Evolutionary conservation across 2,329 filamentous ascomycete genomes (phyloP).

Genomic region (Fusarium luffae): DNA sequence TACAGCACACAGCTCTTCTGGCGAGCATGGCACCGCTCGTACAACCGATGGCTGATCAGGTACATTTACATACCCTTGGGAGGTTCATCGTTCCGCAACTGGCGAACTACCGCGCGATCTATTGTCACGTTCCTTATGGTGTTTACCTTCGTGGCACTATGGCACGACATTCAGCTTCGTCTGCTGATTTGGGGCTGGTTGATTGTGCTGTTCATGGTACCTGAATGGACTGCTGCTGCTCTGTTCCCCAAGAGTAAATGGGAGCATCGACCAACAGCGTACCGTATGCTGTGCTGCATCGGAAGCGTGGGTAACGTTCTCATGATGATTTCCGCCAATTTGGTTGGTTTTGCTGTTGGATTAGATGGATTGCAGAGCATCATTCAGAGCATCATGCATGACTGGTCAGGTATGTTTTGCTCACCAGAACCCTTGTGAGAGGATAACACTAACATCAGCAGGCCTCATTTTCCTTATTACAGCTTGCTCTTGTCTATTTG

Average conservation of each 20-base stretch:
- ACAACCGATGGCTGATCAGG: constrained; percentile 92
- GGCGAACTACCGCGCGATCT: constrained; percentile 63
- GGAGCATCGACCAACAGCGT: constrained; percentile 74
- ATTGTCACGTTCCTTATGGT: constrained; percentile 83
- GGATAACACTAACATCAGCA: constrained; percentile 45
- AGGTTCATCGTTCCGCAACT: constrained; percentile 66
- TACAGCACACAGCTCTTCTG: constrained; percentile 92
- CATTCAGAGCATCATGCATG: constrained; percentile 77
- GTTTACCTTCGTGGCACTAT: constrained; percentile 96
- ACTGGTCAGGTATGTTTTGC: constrained; percentile 70
- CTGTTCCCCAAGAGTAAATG: constrained; percentile 81
- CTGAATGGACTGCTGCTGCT: constrained; percentile 78
- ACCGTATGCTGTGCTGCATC: constrained; percentile 81
- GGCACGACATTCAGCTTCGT: constrained; percentile 95
- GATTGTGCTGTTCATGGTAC: constrained; percentile 91
- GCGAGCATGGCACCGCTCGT: constrained; percentile 95
- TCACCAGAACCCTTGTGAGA: neutral
- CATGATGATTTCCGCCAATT: constrained; percentile 95
- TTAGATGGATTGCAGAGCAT: constrained; percentile 86
- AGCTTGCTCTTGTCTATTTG: constrained; percentile 81
- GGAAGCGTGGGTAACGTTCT: constrained; percentile 86
- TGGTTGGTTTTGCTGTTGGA: constrained; percentile 94
- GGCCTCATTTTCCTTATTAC: constrained; percentile 78
- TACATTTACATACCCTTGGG: constrained; percentile 96
- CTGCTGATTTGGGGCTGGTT: constrained; percentile 98